phyloP scores from a whole-genome alignment of 2,329 filamentous ascomycete genomes.

The Fusarium sp. region DNA sequence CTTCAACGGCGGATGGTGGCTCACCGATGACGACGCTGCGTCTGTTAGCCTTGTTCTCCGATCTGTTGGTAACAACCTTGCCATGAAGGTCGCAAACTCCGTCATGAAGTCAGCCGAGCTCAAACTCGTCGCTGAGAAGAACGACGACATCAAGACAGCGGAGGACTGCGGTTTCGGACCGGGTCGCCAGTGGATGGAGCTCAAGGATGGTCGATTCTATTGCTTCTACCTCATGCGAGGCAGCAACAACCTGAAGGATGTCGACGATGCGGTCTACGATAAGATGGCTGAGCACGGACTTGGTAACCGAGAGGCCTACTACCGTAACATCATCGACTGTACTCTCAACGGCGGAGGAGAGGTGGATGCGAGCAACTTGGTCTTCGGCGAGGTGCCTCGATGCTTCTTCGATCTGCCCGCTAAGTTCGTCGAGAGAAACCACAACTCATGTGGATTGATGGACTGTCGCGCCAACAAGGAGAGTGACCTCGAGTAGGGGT shows the following conservation, averaged over 20 bases:
- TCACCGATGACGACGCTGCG: conserved; percentile 10
- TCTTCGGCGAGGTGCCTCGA: not conserved
- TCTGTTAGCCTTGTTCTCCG: conserved; percentile 5
- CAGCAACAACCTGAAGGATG: not conserved
- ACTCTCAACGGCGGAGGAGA: not conserved
- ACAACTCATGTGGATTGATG: too few species aligned
- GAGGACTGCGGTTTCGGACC: not conserved
- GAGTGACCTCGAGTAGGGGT: too few species aligned
- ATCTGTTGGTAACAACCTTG: conserved; percentile 11
- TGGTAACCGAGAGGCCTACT: conserved; percentile 1
- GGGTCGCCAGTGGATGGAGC: conserved; percentile 1
- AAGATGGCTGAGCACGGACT: conserved; percentile 1
- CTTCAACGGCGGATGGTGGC: conserved; percentile 20
- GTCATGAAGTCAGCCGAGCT: conserved; percentile 16
- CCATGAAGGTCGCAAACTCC: conserved; percentile 9
- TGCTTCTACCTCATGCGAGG: conserved; percentile 4
- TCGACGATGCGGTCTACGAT: not conserved
- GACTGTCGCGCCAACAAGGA: too few species aligned
- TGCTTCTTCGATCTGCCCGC: conserved; percentile 6
- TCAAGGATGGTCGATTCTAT: not conserved
- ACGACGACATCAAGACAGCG: too few species aligned
- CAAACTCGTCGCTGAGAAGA: conserved; percentile 2
- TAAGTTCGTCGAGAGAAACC: not conserved
- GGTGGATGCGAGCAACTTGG: conserved; percentile 2
- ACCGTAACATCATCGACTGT: not conserved